Conservation (phyloP, 176 grass and related monocot species). For the Phoenix roebelenii region DNA sequence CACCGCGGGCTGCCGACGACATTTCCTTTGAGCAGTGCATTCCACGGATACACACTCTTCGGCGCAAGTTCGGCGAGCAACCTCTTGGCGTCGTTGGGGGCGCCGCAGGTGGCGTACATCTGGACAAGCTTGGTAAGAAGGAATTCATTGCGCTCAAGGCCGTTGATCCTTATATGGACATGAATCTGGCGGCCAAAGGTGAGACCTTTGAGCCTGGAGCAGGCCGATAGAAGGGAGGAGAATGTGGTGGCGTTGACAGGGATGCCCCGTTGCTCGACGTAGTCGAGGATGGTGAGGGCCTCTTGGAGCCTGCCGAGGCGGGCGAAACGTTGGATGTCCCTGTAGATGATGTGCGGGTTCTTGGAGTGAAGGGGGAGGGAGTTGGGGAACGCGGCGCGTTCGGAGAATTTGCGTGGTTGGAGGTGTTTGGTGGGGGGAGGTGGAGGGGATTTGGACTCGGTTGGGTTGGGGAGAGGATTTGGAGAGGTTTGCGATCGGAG, state of each 20-base stretch:
- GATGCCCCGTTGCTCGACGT: constrained; percentile 70
- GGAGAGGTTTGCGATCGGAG: background rate
- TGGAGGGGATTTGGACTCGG: background rate
- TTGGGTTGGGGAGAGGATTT: background rate
- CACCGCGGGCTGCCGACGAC: constrained; percentile 41
- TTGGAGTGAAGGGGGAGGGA: constrained; percentile 38
- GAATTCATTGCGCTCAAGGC: constrained; percentile 63
- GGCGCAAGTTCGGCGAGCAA: constrained; percentile 39
- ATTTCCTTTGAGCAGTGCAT: constrained; percentile 57
- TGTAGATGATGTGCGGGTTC: constrained; percentile 56
- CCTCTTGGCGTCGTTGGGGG: constrained; percentile 35
- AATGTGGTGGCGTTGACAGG: constrained; percentile 60
- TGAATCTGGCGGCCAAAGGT: constrained; percentile 59
- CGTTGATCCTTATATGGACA: constrained; percentile 52
- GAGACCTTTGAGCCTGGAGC: constrained; percentile 32
- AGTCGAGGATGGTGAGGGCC: constrained; percentile 61
- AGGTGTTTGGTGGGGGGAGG: background rate
- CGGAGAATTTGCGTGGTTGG: constrained; percentile 5
- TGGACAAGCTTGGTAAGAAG: constrained; percentile 52
- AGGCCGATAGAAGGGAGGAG: constrained; percentile 51
- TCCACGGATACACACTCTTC: constrained; percentile 56
- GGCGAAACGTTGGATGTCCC: constrained; percentile 39
- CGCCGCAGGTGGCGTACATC: constrained; percentile 56
- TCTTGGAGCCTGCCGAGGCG: constrained; percentile 35
- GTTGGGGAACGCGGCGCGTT: constrained; percentile 20